phyloP scores from a whole-genome alignment of 2,329 filamentous ascomycete genomes.

The Pseudopithomyces chartarum region DNA sequence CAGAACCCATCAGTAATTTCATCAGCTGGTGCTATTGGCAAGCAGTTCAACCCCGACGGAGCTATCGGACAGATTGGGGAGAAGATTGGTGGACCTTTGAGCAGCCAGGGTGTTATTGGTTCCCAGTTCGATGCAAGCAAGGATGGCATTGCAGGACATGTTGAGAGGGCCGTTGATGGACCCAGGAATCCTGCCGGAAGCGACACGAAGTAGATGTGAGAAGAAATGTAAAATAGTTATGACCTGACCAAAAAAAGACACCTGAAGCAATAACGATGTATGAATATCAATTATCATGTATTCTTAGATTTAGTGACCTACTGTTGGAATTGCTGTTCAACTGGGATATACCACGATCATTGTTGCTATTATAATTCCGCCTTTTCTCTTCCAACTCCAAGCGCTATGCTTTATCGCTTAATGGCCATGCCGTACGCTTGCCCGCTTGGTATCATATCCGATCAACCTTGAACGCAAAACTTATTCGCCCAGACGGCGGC shows the following conservation, averaged over 20 bases:
- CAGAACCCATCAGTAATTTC: slow-evolving; percentile 51
- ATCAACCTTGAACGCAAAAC: background rate
- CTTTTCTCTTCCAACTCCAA: background rate
- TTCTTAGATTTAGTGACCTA: too few species aligned
- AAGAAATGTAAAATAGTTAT: background rate
- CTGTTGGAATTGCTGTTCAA: too few species aligned
- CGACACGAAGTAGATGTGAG: slow-evolving; percentile 18
- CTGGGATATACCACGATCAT: too few species aligned
- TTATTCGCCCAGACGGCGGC: slow-evolving; percentile 36
- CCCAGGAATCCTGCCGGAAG: slow-evolving; percentile 45
- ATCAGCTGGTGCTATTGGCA: slow-evolving; percentile 57
- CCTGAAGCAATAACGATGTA: background rate
- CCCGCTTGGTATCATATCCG: background rate
- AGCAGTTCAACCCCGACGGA: slow-evolving; percentile 59
- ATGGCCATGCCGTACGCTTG: background rate
- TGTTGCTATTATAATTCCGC: too few species aligned
- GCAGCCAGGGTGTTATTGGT: slow-evolving; percentile 59
- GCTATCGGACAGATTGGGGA: slow-evolving; percentile 57
- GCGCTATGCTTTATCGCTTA: background rate
- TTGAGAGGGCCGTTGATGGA: slow-evolving; percentile 55
- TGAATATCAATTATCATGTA: background rate
- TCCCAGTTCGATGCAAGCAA: slow-evolving; percentile 60
- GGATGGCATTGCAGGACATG: slow-evolving; percentile 58
- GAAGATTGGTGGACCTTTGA: slow-evolving; percentile 51
- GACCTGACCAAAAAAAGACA: background rate